Conservation (phyloP, 2,329 filamentous ascomycete genomes). For the Stemphylium lycopersici region DNA sequence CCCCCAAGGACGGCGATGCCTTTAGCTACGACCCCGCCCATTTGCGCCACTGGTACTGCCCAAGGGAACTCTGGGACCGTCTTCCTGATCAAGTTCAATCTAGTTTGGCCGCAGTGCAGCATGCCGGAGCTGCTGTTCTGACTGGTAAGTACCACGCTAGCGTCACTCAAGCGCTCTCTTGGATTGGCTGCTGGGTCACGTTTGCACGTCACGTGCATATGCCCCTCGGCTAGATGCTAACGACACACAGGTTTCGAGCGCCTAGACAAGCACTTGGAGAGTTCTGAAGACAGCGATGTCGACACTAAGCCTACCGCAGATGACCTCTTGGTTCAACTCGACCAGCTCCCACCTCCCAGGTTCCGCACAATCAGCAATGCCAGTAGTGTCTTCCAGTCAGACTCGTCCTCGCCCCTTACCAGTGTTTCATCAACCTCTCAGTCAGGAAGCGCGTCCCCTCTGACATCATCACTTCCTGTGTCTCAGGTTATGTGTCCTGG, state of each 20-base stretch:
- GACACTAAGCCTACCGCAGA: constrained; percentile 29
- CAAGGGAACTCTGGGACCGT: constrained; percentile 44
- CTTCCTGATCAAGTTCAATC: constrained; percentile 46
- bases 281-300: constrained; percentile 15
- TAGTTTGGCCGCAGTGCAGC: constrained; percentile 47
- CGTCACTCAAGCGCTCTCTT: background rate
- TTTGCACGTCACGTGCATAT: constrained; percentile 8
- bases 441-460: constrained; percentile 34
- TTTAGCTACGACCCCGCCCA: constrained; percentile 48
- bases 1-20: constrained; percentile 45
- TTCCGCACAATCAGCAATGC: constrained; percentile 37
- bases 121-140: constrained; percentile 53
- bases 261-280: constrained; percentile 35
- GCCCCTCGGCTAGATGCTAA: constrained; percentile 19
- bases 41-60: constrained; percentile 48
- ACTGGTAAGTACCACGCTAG: constrained; percentile 43
- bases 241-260: constrained; percentile 36
- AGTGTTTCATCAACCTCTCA: constrained; percentile 32
- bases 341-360: constrained; percentile 34
- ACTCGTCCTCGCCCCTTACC: constrained; percentile 32
- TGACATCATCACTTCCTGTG: constrained; percentile 23
- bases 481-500: constrained; percentile 32
- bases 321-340: constrained; percentile 31
- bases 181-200: constrained; percentile 11
- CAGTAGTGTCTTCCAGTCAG: constrained; percentile 39